Evolutionary conservation across 225 moss, liverwort and hornwort genomes (phyloP).

Genomic region (Climacium dendroides): DNA sequence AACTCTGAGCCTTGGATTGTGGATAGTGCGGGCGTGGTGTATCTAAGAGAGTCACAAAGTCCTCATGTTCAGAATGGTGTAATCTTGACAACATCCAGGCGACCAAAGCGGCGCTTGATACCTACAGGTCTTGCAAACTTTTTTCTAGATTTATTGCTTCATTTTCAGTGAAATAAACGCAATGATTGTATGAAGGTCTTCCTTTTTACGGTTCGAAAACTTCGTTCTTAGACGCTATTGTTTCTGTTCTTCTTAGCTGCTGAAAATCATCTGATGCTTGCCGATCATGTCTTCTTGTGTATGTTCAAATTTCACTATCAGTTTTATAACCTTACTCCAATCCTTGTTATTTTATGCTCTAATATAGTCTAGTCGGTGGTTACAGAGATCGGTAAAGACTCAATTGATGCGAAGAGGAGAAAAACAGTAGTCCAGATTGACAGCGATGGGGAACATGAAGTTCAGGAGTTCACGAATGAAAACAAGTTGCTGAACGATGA

Average conservation of each 20-base stretch:
- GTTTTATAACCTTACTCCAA: background rate
- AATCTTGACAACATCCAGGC: background rate
- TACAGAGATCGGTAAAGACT: conserved; percentile 28
- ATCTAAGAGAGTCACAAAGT: conserved; percentile 3
- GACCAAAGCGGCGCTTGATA: conserved; percentile 33
- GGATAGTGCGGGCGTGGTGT: conserved; percentile 28
- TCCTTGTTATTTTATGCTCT: background rate
- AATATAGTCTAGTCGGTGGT: background rate
- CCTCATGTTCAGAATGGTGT: conserved; percentile 4
- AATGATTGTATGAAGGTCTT: background rate
- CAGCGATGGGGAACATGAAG: conserved; percentile 76
- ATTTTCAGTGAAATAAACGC: background rate
- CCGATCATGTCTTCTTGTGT: background rate
- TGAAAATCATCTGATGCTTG: background rate
- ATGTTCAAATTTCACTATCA: background rate
- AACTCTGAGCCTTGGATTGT: conserved; percentile 26
- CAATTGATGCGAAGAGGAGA: conserved; percentile 28
- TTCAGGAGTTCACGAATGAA: conserved; percentile 36
- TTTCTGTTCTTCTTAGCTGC: background rate
- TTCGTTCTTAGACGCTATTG: background rate
- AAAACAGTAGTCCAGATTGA: conserved; percentile 72
- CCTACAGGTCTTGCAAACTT: conserved; percentile 17
- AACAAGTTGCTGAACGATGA: conserved; percentile 2
- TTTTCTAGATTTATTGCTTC: background rate
- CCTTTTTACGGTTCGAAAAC: background rate